Evolutionary conservation across 2,329 filamentous ascomycete genomes (phyloP), one percentile per base, ranked within the genome.

Genomic region (Pseudocercospora ulei): DNA sequence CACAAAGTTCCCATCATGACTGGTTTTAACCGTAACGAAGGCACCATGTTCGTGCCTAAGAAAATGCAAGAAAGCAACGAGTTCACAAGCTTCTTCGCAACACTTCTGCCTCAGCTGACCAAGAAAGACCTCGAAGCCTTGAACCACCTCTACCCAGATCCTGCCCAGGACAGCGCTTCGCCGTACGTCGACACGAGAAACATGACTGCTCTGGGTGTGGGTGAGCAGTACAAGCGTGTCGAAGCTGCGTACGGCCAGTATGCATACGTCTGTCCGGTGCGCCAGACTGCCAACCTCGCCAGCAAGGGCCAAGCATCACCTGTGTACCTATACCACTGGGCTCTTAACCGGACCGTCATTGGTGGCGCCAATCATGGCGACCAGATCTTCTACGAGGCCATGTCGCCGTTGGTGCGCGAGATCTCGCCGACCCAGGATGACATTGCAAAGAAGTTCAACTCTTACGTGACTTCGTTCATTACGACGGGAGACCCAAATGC

Each of bases 1-100:
- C 66, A 77, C 48, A 66, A 67, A 46, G 65, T 78, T 5, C 74
- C 76, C 5, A 69, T 84, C 33, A 61, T 85, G 33, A 82, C 78
- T 0, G 80, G 80, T 5, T 84, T 77, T 64, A 78, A 77, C 58
- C 72, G 74, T 24, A 76, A 83, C 52, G 80, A 85, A 57, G 80
- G 79, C 3, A 33, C 17, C 17, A 33, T 33, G 30, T 84, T 83
- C 53, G 71, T 82, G 1, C 71, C 76, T 0, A 57, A 63, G 8
- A 50, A 56, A 4, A 65, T 71, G 37, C 60, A 65, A 8, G 64
- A 63, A 2, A 62, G 69, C 7, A 60, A 56, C 0, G 67, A 76
- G 7, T 79, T 82, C 55, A 65, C 65, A 2, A 43, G 56, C 2
- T 82, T 83, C 58, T 82, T 82, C 65, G 56, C 60, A 0, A 64